These are phyloP conservation scores for Euphrasia confusa DNA, from an alignment of 257 asterid genomes.

Conservation along the genomic window DNA sequence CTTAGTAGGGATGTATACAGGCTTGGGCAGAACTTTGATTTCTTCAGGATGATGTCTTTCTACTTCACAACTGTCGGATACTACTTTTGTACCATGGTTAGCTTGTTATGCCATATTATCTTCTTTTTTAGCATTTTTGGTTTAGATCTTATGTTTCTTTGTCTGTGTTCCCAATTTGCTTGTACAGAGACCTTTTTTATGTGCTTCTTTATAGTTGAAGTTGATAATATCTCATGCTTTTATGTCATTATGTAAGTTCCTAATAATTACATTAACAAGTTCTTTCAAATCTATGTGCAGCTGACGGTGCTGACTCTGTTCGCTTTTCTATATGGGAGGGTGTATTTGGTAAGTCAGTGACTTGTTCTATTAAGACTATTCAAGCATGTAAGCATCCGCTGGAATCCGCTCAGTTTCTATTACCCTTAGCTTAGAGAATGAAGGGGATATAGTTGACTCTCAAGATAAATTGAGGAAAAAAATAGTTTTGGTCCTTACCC, in stretches of 20 bases:
- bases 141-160: neutral
- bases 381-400: conserved; percentile 16
- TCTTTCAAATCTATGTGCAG: conserved; percentile 48
- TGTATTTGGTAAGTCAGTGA: conserved; percentile 70
- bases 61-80: conserved; percentile 96
- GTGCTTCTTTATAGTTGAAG: conserved; percentile 18
- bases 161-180: conserved; percentile 14
- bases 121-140: conserved; percentile 21
- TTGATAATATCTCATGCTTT: conserved; percentile 16
- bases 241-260: conserved; percentile 9
- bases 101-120: conserved; percentile 25
- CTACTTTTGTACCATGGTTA: conserved; percentile 96
- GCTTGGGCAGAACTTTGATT: conserved; percentile 97
- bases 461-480: no score
- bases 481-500: no score
- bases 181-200: neutral
- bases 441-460: no score
- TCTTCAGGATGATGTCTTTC: conserved; percentile 94
- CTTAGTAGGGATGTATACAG: conserved; percentile 94
- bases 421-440: neutral
- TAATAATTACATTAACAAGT: conserved; percentile 18
- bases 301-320: conserved; percentile 87
- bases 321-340: conserved; percentile 88
- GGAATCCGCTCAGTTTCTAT: conserved; percentile 13
- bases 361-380: conserved; percentile 14